Conservation (phyloP, 2,329 filamentous ascomycete species). For the Myriosclerotinia duriaeana region DNA sequence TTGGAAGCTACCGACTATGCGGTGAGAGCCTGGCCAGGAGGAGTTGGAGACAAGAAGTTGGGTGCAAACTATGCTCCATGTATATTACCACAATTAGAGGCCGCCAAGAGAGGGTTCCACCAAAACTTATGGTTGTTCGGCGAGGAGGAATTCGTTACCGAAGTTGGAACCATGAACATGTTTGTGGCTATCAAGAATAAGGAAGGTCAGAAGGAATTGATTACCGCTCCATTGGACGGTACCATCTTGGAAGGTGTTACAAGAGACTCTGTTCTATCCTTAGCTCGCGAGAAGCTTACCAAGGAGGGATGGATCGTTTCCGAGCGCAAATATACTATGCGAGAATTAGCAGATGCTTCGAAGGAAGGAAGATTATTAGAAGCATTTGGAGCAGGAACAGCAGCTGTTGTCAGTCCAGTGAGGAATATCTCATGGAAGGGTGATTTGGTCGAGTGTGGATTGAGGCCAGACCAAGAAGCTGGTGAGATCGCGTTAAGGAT, state of each 20-base stretch:
- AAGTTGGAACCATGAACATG: slow-evolving; percentile 99
- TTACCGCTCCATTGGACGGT: slow-evolving; percentile 94
- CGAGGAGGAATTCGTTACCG: slow-evolving; percentile 91
- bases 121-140: slow-evolving; percentile 99
- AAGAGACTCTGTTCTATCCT: slow-evolving; percentile 81
- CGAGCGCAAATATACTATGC: slow-evolving; percentile 92
- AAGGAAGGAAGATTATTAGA: slow-evolving; percentile 84
- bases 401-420: slow-evolving; percentile 89
- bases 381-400: slow-evolving; percentile 91
- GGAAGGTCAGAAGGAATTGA: slow-evolving; percentile 83
- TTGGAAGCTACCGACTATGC: slow-evolving; percentile 96
- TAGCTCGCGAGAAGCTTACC: slow-evolving; percentile 78
- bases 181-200: slow-evolving; percentile 84
- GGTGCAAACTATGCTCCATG: slow-evolving; percentile 99
- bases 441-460: slow-evolving; percentile 75
- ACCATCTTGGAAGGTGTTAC: slow-evolving; percentile 96
- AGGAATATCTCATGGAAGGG: slow-evolving; percentile 88
- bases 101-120: slow-evolving; percentile 87
- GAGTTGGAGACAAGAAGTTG: slow-evolving; percentile 96
- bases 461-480: slow-evolving; percentile 78
- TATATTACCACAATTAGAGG: slow-evolving; percentile 92
- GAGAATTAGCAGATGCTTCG: slow-evolving; percentile 76
- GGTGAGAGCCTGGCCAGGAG: slow-evolving; percentile 94
- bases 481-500: slow-evolving; percentile 82
- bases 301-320: slow-evolving; percentile 85